phyloP scores from a whole-genome alignment of 371 early-diverging fungal genomes.

The Cokeromyces recurvatus region DNA sequence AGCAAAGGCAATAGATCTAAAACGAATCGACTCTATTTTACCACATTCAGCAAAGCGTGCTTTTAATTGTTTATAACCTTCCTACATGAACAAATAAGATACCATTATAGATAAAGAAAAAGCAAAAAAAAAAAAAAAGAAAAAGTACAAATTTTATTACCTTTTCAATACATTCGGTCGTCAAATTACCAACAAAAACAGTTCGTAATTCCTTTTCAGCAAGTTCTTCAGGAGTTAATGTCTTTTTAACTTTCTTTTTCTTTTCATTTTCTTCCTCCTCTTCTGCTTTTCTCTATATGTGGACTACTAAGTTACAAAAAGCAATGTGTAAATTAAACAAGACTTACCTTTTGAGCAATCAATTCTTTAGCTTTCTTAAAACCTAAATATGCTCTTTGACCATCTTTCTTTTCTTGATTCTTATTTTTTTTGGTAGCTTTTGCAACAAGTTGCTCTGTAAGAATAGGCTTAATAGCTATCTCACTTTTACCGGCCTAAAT shows the following conservation, averaged over 20 bases:
- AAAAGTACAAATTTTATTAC: conserved; percentile 21
- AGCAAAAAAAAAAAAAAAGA: neutral
- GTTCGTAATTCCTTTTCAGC: conserved; percentile 58
- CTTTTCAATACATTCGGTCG: conserved; percentile 61
- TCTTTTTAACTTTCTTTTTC: conserved; percentile 19
- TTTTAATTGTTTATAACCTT: conserved; percentile 57
- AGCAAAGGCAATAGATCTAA: conserved; percentile 83
- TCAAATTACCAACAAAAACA: conserved; percentile 80
- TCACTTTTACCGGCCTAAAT: conserved; percentile 28
- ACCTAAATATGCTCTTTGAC: conserved; percentile 26
- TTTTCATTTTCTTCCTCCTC: conserved; percentile 11
- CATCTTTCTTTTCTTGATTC: conserved; percentile 21
- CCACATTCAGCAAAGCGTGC: conserved; percentile 68
- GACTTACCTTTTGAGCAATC: conserved; percentile 22
- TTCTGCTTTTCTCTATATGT: conserved; percentile 17
- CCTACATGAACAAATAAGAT: conserved; percentile 18
- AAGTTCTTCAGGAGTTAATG: conserved; percentile 37
- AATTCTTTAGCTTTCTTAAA: conserved; percentile 29
- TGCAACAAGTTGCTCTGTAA: conserved; percentile 5
- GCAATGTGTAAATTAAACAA: conserved; percentile 10
- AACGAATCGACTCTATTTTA: conserved; percentile 78
- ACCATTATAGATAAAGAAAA: too few species aligned
- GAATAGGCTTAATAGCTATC: conserved; percentile 16
- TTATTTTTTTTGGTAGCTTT: conserved; percentile 20
- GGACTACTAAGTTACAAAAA: neutral